phyloP scores from a whole-genome alignment of 2,329 filamentous ascomycete species.

The Zymoseptoria crescenta region DNA sequence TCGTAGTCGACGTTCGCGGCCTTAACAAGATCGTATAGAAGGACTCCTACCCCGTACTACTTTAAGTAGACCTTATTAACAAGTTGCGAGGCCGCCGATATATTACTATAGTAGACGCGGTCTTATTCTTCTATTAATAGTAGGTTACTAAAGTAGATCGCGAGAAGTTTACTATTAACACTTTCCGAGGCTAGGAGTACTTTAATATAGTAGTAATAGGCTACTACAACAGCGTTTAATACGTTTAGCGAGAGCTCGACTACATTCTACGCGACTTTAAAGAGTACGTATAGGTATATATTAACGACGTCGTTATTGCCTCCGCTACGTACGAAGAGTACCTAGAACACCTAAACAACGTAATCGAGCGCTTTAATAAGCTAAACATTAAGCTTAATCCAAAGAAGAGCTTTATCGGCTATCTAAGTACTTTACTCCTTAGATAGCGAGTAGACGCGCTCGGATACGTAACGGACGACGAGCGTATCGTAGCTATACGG shows the following conservation, averaged over 20 bases:
- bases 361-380: background rate
- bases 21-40: background rate
- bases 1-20: background rate
- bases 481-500: background rate
- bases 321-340: background rate
- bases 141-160: background rate
- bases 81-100: background rate
- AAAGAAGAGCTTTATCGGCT: background rate
- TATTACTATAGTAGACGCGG: constrained; percentile 1
- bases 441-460: background rate
- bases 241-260: background rate
- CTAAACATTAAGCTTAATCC: background rate
- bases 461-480: background rate
- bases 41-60: background rate
- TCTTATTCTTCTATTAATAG: constrained; percentile 4
- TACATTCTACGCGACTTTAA: background rate
- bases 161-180: constrained; percentile 5
- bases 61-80: background rate
- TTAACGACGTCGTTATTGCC: background rate
- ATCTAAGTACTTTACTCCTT: background rate
- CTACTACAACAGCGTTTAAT: background rate
- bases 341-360: background rate
- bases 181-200: background rate
- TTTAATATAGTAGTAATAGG: constrained; percentile 2
- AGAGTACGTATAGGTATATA: background rate